Percentiles rank a stretch among this genome's conserved stretches.
These are phyloP conservation scores for Hypoxylon sp. DNA, from an alignment of 2,329 filamentous ascomycete species.

Conservation along the genomic window DNA sequence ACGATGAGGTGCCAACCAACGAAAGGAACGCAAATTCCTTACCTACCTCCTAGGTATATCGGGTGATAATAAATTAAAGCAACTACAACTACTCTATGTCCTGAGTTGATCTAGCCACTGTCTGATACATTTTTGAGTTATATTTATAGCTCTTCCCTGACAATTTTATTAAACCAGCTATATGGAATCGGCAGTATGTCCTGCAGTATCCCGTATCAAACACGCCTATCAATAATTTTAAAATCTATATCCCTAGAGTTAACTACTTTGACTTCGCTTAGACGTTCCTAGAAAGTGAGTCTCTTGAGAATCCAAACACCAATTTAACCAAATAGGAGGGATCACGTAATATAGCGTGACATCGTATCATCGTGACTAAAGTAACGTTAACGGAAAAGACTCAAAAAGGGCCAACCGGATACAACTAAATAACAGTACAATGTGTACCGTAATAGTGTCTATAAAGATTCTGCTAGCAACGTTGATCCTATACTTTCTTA, in stretches of 20 bases:
- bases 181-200: neutral
- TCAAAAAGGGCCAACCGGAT: neutral
- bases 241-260: neutral
- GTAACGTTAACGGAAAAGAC: neutral
- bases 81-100: too few relatives aligned
- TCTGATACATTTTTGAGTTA: neutral
- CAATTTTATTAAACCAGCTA: neutral
- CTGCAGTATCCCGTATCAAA: neutral
- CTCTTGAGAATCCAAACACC: neutral
- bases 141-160: neutral
- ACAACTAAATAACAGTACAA: neutral
- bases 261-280: neutral
- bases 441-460: neutral
- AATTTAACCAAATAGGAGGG: neutral
- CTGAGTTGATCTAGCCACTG: neutral
- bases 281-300: neutral
- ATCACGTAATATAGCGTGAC: neutral
- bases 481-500: neutral
- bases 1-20: neutral
- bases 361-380: neutral
- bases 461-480: neutral
- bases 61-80: too few relatives aligned
- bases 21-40: neutral
- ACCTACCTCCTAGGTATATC: too few relatives aligned
- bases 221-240: too few relatives aligned